Percentiles rank a stretch among this genome's conserved stretches.
Evolutionary conservation across 306 rosid genomes (phyloP).

Genomic region (Sphenostylis stenocarpa): DNA sequence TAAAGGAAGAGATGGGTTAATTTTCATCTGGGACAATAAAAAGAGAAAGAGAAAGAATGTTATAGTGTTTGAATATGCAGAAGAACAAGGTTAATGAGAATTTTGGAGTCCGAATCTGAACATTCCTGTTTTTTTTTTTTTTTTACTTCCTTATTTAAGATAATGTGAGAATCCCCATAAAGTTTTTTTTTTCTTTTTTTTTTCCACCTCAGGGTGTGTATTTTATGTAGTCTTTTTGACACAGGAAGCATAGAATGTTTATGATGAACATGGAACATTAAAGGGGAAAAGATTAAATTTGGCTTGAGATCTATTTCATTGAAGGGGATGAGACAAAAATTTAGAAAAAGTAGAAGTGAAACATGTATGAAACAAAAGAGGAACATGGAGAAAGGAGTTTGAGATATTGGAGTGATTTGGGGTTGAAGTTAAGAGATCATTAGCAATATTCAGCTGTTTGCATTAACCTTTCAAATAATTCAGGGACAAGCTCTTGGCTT

Average conservation of each 20-base stretch:
- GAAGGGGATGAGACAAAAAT: conserved; percentile 34
- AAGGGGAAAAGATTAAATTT: conserved; percentile 30
- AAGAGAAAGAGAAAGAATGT: neutral
- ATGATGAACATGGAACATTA: conserved; percentile 19
- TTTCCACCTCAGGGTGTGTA: neutral
- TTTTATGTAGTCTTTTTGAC: conserved; percentile 34
- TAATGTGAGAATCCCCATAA: conserved; percentile 51
- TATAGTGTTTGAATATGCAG: neutral
- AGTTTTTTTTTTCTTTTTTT: conserved; percentile 27
- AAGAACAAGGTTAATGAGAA: conserved; percentile 11
- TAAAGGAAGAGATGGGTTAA: conserved; percentile 20
- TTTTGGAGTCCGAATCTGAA: conserved; percentile 23
- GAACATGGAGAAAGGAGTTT: neutral
- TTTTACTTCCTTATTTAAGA: conserved; percentile 29
- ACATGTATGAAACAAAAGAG: conserved; percentile 31
- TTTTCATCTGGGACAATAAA: neutral
- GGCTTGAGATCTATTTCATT: conserved; percentile 28
- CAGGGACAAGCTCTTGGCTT: conserved; percentile 41
- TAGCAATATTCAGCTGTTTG: conserved; percentile 22
- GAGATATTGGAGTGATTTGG: conserved; percentile 22
- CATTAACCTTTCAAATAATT: conserved; percentile 40
- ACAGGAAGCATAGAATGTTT: conserved; percentile 16
- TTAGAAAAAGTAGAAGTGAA: conserved; percentile 23
- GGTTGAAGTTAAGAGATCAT: conserved; percentile 24
- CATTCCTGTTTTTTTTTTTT: conserved; percentile 26